These are phyloP conservation scores for Yarrowia phangngaensis DNA, from an alignment of 805 yeast genomes.

Conservation along the genomic window DNA sequence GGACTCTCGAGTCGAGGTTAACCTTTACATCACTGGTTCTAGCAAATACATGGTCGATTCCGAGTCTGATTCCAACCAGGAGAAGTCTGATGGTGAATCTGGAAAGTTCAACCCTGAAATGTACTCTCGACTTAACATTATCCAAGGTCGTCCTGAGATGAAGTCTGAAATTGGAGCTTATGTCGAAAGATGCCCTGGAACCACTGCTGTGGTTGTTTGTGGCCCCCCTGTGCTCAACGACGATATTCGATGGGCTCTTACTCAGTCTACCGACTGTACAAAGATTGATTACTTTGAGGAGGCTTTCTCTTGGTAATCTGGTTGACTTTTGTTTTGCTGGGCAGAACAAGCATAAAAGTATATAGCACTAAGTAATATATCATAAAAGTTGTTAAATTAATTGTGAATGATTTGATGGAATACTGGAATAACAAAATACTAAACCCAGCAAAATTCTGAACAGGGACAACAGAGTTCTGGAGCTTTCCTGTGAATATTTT, in stretches of 20 bases:
- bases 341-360: no score
- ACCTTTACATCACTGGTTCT: slow-evolving; percentile 28
- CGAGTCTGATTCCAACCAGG: slow-evolving; percentile 11
- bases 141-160: slow-evolving; percentile 4
- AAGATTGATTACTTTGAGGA: slow-evolving; percentile 40
- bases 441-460: no score
- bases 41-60: background rate
- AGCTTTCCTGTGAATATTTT: no score
- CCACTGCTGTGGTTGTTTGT: slow-evolving; percentile 39
- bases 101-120: background rate
- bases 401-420: no score
- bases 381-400: no score
- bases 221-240: slow-evolving; percentile 60
- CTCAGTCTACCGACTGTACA: slow-evolving; percentile 16
- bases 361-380: no score
- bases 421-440: no score
- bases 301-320: slow-evolving; percentile 39
- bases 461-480: no score
- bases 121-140: slow-evolving; percentile 12
- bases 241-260: slow-evolving; percentile 46
- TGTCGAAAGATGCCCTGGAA: background rate
- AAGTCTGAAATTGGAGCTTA: background rate
- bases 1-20: slow-evolving; percentile 33
- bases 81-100: background rate
- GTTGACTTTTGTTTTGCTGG: no score